A percentile compares a stretch with the other conserved stretches of the same genome.
These are phyloP conservation scores for Scolecobasidium constrictum DNA, from an alignment of 2,329 filamentous ascomycete species.

Conservation along the genomic window DNA sequence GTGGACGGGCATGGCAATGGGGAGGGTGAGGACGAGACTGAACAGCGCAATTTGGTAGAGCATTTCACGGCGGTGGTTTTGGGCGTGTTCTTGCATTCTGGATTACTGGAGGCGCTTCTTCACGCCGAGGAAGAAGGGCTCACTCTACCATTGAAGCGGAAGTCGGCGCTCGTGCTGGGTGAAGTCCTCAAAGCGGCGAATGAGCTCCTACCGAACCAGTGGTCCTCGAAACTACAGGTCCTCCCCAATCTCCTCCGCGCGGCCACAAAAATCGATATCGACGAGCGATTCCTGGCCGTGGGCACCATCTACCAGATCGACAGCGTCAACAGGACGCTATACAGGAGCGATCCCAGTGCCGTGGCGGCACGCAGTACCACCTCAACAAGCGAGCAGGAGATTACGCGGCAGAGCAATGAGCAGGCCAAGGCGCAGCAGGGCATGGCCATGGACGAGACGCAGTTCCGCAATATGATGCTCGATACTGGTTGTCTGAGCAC, in stretches of 20 bases:
- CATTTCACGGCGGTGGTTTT: slow-evolving; percentile 88
- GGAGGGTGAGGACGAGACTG: slow-evolving; percentile 54
- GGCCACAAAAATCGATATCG: slow-evolving; percentile 59
- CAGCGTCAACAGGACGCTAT: slow-evolving; percentile 87
- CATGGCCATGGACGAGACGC: slow-evolving; percentile 51
- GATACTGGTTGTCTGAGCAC: slow-evolving; percentile 82
- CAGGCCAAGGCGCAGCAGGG: slow-evolving; percentile 43
- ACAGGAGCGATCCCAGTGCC: slow-evolving; percentile 54
- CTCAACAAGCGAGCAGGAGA: slow-evolving; percentile 16
- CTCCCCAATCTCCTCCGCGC: slow-evolving; percentile 75
- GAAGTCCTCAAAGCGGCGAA: slow-evolving; percentile 86
- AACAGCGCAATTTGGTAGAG: slow-evolving; percentile 67
- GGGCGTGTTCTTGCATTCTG: slow-evolving; percentile 73
- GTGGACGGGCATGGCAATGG: slow-evolving; percentile 34
- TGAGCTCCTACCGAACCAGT: slow-evolving; percentile 67
- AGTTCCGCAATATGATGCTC: slow-evolving; percentile 52
- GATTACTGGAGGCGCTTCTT: slow-evolving; percentile 44
- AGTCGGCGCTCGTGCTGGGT: slow-evolving; percentile 81
- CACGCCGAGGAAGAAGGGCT: slow-evolving; percentile 58
- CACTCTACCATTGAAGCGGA: slow-evolving; percentile 64
- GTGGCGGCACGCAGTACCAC: slow-evolving; percentile 17
- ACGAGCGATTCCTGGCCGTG: slow-evolving; percentile 69
- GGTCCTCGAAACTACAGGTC: slow-evolving; percentile 77
- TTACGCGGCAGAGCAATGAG: slow-evolving; percentile 29
- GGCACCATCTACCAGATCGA: slow-evolving; percentile 96